phyloP scores from a whole-genome alignment of 75 land plant genomes.

The Selaginella tamariscina region DNA sequence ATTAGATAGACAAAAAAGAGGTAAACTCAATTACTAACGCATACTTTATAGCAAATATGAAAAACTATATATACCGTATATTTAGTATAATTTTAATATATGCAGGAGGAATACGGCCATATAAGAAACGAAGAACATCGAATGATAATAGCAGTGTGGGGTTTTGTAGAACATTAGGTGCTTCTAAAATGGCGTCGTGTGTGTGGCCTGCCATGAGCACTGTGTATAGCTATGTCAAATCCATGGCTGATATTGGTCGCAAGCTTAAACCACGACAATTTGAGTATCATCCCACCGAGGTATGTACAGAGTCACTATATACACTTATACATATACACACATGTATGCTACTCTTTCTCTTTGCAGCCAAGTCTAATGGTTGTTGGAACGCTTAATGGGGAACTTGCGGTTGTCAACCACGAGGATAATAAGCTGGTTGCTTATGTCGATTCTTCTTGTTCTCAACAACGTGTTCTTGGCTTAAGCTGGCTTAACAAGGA shows the following conservation, averaged over 20 bases:
- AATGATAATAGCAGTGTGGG: constrained; percentile 28
- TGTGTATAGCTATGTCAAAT: constrained; percentile 30
- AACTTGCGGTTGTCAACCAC: constrained; percentile 64
- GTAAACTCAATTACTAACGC: no score
- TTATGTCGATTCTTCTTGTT: constrained; percentile 48
- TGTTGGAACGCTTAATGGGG: constrained; percentile 71
- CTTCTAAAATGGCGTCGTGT: constrained; percentile 56
- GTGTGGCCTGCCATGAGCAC: constrained; percentile 45
- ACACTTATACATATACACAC: no score
- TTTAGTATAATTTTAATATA: no score
- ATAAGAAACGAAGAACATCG: constrained; percentile 21
- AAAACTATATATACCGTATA: no score
- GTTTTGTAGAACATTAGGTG: constrained; percentile 50
- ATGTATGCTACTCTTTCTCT: no score
- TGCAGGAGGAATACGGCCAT: background rate
- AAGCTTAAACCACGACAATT: constrained; percentile 70
- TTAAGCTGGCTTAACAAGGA: constrained; percentile 68
- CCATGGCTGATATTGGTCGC: constrained; percentile 24
- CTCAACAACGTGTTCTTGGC: constrained; percentile 55
- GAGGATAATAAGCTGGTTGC: constrained; percentile 54
- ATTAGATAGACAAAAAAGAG: constrained; percentile 45
- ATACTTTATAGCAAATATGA: no score
- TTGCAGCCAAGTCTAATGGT: constrained; percentile 60
- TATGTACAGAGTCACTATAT: no score
- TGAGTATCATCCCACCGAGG: constrained; percentile 71